Evolutionary conservation across 148 eudicot genomes (phyloP), one percentile per base, ranked within the genome.

Genomic region (Hydrangea macrophylla): DNA sequence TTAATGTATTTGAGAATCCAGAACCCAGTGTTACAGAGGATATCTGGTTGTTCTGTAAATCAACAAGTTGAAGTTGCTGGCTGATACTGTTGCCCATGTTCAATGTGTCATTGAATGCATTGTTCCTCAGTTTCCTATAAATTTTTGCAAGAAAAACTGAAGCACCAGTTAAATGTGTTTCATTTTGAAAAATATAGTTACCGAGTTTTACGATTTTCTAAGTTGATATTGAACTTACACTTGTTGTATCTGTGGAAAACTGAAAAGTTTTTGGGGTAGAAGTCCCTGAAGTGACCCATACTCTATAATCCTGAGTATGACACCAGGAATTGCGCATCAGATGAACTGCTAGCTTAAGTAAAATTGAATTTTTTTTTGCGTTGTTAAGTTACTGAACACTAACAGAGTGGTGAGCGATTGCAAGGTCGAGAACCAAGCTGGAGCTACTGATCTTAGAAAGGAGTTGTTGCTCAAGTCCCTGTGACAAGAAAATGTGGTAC

Each of bases 381-480:
- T n/a, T n/a, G n/a, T n/a, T 60, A 23, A 65, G 15, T 35, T 33
- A 55, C 1, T 26, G 25, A 27, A 31, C 54, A 77, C 98, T 88
- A 77, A 93, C 98, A 93, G 76, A 74, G 95, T 93, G 71, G 89
- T 90, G 42, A 93, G 86, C 5, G 95, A 81, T 50, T 60, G 71
- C 55, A 90, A 72, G 25, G 92, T 86, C 24, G 90, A 75, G 81
- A 93, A 86, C 98, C 98, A 93, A 51, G 72, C 75, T 6, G 98
- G 98, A 56, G 87, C 88, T 73, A 80, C 85, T 42, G 98, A 79
- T 58, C 73, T 71, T 18, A 55, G 76, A 76, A 93, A 93, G 11
- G 80, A 69, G 80, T 93, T 93, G 80, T 84, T 80, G 84, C 96
- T 90, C 79, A 93, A 81, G 77, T 93, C 98, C 83, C 98, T 90